Evolutionary conservation across 129 eudicot genomes (phyloP), one percentile per base, ranked within the genome.

Genomic region (Saposhnikovia divaricata): DNA sequence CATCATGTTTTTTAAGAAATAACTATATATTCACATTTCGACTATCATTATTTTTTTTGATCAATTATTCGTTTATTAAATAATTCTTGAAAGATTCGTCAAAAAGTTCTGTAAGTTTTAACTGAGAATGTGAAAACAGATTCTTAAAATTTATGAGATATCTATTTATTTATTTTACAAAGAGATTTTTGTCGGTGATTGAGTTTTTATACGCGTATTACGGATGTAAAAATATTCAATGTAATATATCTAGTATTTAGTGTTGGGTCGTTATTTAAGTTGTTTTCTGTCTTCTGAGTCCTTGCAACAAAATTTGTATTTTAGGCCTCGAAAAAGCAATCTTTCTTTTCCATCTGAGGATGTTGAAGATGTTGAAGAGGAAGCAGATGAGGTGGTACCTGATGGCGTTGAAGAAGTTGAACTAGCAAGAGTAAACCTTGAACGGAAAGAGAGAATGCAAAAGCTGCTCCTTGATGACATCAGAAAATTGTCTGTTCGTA

Each of bases 311-410:
- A 73, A 77, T 82, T 80, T 63, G 39, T 86, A 77, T 75, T 85
- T 78, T 86, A 95, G 99, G 91, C 91, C 99, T 77, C 90, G 97
- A 53, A 95, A 89, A 83, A 92, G 91, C 83, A 95, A 91, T 81
- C 93, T 95, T 72, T 85, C 96, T 8, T 88, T 84, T 83, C 88
- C 97, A 78, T 84, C 94, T n/a, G 99, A 92, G 83, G 99, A 92
- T 79, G 97, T 90, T 82, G 99, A 89, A 48, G 98, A 95, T 85
- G 85, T 92, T 53, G 99, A 90, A 86, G 96, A 95, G 82, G 99
- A 95, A 86, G 97, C 99, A 72, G 97, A 95, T 83, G 99, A 95
- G 90, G 92, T 95, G 84, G 99, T 95, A 81, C 99, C 99, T 80
- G 96, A 92, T 83, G 99, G 97, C 13, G 99, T 92, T 75, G 96